Conservation (phyloP, 2,329 filamentous ascomycete genomes). For the Fusarium sp. region DNA sequence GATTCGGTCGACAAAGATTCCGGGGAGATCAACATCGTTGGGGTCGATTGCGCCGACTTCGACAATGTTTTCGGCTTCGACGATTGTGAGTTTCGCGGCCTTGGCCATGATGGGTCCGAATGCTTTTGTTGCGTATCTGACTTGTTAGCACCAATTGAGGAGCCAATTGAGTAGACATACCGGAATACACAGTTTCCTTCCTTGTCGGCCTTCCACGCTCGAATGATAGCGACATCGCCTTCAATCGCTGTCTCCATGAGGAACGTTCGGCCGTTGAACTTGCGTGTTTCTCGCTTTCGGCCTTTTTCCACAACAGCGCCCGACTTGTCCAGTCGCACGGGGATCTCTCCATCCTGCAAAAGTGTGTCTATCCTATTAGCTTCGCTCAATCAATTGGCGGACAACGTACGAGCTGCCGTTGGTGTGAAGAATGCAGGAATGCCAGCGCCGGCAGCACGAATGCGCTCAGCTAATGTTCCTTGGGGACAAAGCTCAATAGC, state of each 20-base stretch:
- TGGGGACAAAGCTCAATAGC: conserved; percentile 82
- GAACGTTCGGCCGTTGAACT: conserved; percentile 78
- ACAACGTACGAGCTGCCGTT: conserved; percentile 70
- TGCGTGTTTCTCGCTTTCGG: conserved; percentile 73
- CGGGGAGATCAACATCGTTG: conserved; percentile 80
- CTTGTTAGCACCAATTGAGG: background rate
- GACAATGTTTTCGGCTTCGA: conserved; percentile 88
- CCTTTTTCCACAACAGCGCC: conserved; percentile 72
- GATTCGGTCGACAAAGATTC: conserved; percentile 85
- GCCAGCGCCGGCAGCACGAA: conserved; percentile 77
- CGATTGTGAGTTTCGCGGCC: conserved; percentile 80
- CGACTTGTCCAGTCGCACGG: conserved; percentile 68
- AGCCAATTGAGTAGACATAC: conserved; percentile 45
- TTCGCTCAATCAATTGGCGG: background rate
- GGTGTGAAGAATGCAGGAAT: conserved; percentile 86
- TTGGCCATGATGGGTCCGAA: conserved; percentile 84
- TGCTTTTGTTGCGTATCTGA: conserved; percentile 76
- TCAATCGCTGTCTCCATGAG: conserved; percentile 81
- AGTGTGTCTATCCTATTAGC: conserved; percentile 62
- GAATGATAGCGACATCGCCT: conserved; percentile 80
- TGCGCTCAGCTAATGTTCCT: conserved; percentile 77
- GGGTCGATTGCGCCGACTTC: conserved; percentile 77
- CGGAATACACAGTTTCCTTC: conserved; percentile 84
- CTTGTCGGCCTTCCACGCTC: conserved; percentile 80
- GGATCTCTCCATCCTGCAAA: conserved; percentile 75